Evolutionary conservation across 2,329 filamentous ascomycete genomes (phyloP), one percentile per base, ranked within the genome.

Genomic region (Xylariaceae sp.): DNA sequence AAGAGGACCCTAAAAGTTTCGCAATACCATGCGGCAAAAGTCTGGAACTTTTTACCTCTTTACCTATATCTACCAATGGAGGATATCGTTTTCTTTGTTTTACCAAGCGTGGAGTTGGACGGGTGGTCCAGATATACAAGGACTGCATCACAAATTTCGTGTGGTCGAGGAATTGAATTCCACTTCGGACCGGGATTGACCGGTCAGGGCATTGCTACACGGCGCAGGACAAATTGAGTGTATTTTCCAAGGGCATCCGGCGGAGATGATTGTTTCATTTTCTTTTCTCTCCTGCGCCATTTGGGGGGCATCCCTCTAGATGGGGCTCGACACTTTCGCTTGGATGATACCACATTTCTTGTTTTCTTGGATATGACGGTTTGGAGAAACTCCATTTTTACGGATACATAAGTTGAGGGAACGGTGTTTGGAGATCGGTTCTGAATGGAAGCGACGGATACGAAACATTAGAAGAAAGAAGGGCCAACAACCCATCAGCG

Each of bases 301-400:
- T 32, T 48, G 49, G 47, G 45, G 45, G 46, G 52, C 40, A 34
- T 51, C 53, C 48, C 48, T 53, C 33, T 50, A 49, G 52, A 53
- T 42, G 42, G 44, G 48, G 41, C 49, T 45, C 43, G 46, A 55
- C 47, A 57, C 56, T 59, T 56, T 61, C 55, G 54, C 52, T 60
- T 56, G 57, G 56, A 61, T 59, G 57, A 61, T 62, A 62, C 59
- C 59, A 59, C 52, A 54, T 40, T 44, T 39, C 38, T 47, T 42
- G 43, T 44, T 44, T 34, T 47, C 24, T 19, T 41, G 45, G 48
- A 50, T 49, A 54, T 34, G 48, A 30, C 11, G 44, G 22, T 19
- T 51, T 47, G 43, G 45, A 48, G 47, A 45, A 47, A 44, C 37
- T 39, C 34, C 24, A 37, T 47, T 6, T 26, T 26, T 6, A 6